phyloP scores from a whole-genome alignment of 768 basidiomycete species.

The Termitomyces sp. region DNA sequence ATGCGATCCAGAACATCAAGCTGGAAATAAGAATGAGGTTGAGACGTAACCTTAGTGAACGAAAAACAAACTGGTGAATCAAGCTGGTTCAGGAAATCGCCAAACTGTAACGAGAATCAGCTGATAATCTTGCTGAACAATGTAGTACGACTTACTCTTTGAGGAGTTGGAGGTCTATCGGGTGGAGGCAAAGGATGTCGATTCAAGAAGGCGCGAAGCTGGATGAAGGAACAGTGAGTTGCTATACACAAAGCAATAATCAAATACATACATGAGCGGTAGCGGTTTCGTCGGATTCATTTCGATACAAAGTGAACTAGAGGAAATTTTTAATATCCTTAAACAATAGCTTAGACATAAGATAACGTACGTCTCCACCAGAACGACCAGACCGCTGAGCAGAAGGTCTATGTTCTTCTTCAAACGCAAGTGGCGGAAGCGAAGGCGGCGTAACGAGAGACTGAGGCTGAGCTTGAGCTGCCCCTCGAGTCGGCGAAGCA shows the following conservation, averaged over 20 bases:
- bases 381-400: background rate
- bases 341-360: no score
- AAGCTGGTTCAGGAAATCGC: background rate
- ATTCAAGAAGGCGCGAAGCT: conserved; percentile 6
- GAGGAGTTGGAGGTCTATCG: background rate
- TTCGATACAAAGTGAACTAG: conserved; percentile 1
- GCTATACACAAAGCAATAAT: background rate
- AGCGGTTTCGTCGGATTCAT: background rate
- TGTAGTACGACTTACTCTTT: background rate
- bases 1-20: conserved; percentile 6
- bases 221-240: background rate
- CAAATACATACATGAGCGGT: conserved; percentile 1
- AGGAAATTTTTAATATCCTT: background rate
- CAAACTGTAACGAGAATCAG: background rate
- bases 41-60: background rate
- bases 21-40: background rate
- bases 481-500: background rate
- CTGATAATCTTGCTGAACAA: background rate
- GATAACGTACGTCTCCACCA: conserved; percentile 1
- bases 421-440: conserved; percentile 41
- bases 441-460: conserved; percentile 15
- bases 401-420: conserved; percentile 19
- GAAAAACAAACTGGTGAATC: background rate
- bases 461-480: background rate
- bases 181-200: background rate